Conservation (phyloP, 1,284 basidiomycete genomes). For the Microbotryum saponariae region DNA sequence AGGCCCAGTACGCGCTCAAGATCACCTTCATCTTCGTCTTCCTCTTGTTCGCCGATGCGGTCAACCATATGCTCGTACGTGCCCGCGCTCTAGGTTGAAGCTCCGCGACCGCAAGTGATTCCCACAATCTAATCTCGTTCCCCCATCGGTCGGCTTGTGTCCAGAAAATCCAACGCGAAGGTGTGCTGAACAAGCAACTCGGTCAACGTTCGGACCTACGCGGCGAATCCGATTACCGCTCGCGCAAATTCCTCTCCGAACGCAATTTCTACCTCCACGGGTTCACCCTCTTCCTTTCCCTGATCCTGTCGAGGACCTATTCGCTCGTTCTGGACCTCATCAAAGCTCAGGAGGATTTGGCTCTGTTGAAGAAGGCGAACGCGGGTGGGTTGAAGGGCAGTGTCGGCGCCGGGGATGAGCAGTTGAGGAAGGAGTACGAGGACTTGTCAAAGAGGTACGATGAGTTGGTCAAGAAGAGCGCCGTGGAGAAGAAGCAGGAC, state of each 20-base stretch:
- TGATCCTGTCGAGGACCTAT: slow-evolving; percentile 44
- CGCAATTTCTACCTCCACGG: slow-evolving; percentile 38
- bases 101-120: background rate
- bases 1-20: slow-evolving; percentile 42
- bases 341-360: slow-evolving; percentile 45
- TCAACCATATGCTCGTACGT: background rate
- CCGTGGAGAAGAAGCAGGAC: slow-evolving; percentile 15
- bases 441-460: too few relatives aligned
- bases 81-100: background rate
- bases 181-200: background rate
- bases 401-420: slow-evolving; percentile 5
- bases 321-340: slow-evolving; percentile 45
- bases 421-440: slow-evolving; percentile 1
- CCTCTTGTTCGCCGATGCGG: slow-evolving; percentile 27
- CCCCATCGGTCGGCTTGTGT: too few relatives aligned
- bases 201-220: slow-evolving; percentile 33
- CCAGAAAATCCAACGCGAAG: too few relatives aligned
- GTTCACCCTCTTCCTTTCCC: slow-evolving; percentile 43
- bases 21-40: slow-evolving; percentile 31
- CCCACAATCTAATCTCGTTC: background rate
- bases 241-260: slow-evolving; percentile 38
- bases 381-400: background rate
- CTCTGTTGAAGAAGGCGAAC: slow-evolving; percentile 24
- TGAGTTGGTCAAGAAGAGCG: slow-evolving; percentile 8
- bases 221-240: slow-evolving; percentile 38